Conservation (phyloP, 805 yeast genomes). For the Candida anglica region DNA sequence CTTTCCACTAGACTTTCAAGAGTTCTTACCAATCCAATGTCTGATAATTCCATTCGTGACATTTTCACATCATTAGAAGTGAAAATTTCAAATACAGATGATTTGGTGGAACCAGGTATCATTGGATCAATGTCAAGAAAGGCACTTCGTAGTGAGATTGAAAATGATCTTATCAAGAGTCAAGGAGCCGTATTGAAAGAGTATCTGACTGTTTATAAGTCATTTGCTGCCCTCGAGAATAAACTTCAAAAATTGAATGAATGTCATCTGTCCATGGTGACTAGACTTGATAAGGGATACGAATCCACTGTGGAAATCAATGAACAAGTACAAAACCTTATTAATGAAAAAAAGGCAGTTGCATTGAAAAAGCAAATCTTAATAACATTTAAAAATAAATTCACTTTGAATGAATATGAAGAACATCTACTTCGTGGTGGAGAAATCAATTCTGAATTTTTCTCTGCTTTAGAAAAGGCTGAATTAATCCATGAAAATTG, state of each 20-base stretch:
- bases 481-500: constrained; percentile 64
- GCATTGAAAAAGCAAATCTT: constrained; percentile 51
- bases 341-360: constrained; percentile 26
- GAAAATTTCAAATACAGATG: constrained; percentile 18
- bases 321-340: constrained; percentile 20
- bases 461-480: constrained; percentile 55
- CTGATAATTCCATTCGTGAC: constrained; percentile 34
- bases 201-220: constrained; percentile 25
- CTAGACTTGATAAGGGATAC: constrained; percentile 30
- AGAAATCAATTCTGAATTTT: constrained; percentile 52
- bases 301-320: constrained; percentile 18
- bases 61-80: constrained; percentile 26
- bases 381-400: constrained; percentile 51
- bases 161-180: constrained; percentile 53
- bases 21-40: constrained; percentile 43
- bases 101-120: constrained; percentile 44
- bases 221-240: constrained; percentile 18
- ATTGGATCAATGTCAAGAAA: constrained; percentile 61
- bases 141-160: constrained; percentile 56
- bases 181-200: constrained; percentile 38
- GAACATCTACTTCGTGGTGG: constrained; percentile 51
- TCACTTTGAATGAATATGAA: constrained; percentile 70
- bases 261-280: constrained; percentile 30
- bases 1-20: constrained; percentile 46
- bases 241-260: constrained; percentile 16